Evolutionary conservation across 139 green algal species (phyloP).

Genomic region (Spirogloea muscicola): DNA sequence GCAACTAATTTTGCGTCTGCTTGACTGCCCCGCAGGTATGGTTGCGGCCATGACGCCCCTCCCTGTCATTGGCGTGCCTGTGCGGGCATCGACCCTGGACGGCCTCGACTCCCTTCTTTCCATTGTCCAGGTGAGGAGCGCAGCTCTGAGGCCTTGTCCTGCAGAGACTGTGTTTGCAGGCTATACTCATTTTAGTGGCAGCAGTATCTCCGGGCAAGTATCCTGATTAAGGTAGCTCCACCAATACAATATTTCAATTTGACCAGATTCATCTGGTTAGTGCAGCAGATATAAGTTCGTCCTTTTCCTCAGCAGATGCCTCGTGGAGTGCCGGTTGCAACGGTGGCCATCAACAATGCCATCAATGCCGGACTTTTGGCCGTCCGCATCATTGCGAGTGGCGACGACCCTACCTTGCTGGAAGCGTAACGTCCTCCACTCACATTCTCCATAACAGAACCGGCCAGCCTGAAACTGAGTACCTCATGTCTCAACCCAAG

Average conservation of each 20-base stretch:
- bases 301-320: constrained; percentile 72
- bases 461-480: no score
- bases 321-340: constrained; percentile 89
- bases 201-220: no score
- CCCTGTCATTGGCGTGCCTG: constrained; percentile 92
- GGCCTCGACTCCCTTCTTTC: constrained; percentile 90
- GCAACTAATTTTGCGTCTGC: not conserved
- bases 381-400: constrained; percentile 78
- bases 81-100: constrained; percentile 78
- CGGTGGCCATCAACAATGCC: constrained; percentile 93
- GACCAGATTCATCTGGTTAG: not conserved
- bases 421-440: no score
- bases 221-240: not conserved
- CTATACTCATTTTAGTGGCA: no score
- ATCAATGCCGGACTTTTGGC: constrained; percentile 93
- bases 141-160: no score
- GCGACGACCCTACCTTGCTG: constrained; percentile 3
- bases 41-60: constrained; percentile 91
- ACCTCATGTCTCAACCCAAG: no score
- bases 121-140: constrained; percentile 73
- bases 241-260: not conserved
- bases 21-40: constrained; percentile 71
- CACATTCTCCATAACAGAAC: no score
- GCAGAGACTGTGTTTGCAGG: no score
- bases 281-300: not conserved